phyloP scores from a whole-genome alignment of 805 yeast species.

The Komagataella phaffii region DNA sequence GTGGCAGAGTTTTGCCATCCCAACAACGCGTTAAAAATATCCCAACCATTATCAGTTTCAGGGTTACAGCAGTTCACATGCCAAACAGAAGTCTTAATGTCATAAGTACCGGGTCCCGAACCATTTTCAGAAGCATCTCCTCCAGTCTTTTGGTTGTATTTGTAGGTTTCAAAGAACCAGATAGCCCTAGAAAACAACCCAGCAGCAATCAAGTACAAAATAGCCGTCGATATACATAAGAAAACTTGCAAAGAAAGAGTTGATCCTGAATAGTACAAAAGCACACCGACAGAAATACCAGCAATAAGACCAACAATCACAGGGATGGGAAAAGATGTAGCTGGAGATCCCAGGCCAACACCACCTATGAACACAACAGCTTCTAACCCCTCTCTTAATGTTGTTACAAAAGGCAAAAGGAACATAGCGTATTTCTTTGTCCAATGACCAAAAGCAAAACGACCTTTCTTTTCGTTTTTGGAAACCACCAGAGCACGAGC shows the following conservation, averaged over 20 bases:
- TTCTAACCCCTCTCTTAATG: slow-evolving; percentile 81
- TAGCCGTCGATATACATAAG: slow-evolving; percentile 76
- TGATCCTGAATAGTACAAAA: slow-evolving; percentile 75
- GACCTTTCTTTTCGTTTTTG: slow-evolving; percentile 34
- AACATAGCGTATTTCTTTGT: slow-evolving; percentile 64
- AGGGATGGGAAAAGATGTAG: slow-evolving; percentile 80
- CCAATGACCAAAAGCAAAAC: slow-evolving; percentile 39
- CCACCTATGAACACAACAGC: slow-evolving; percentile 91
- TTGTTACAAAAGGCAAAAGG: slow-evolving; percentile 72
- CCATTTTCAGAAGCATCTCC: slow-evolving; percentile 94
- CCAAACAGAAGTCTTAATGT: slow-evolving; percentile 71
- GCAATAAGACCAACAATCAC: slow-evolving; percentile 77
- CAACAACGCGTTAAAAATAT: slow-evolving; percentile 81
- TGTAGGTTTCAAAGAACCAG: slow-evolving; percentile 74
- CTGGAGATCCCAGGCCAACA: slow-evolving; percentile 62
- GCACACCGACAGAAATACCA: slow-evolving; percentile 58
- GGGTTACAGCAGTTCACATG: slow-evolving; percentile 98
- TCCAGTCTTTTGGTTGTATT: slow-evolving; percentile 56
- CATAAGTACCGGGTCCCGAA: slow-evolving; percentile 90
- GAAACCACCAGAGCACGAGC: slow-evolving; percentile 65
- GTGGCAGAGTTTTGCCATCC: slow-evolving; percentile 99
- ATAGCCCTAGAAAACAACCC: slow-evolving; percentile 90
- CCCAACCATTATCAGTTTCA: slow-evolving; percentile 89
- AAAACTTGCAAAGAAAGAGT: slow-evolving; percentile 75
- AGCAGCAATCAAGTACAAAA: slow-evolving; percentile 80